Percentiles rank a stretch among this genome's conserved stretches.
Conservation (phyloP, 176 grass and related monocot genomes). For the Alloteropsis semialata region DNA sequence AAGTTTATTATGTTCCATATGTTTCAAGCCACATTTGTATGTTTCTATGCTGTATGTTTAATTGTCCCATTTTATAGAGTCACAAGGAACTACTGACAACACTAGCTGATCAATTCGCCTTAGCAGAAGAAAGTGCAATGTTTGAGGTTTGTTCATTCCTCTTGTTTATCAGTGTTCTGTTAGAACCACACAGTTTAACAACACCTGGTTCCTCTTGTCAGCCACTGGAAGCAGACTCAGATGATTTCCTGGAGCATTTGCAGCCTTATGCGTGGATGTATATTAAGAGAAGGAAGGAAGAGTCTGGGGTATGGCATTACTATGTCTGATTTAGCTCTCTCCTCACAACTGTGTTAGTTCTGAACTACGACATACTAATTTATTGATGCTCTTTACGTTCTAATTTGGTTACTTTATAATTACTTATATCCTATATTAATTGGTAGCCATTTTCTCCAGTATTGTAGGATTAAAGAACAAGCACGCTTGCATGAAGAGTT, state of each 20-base stretch:
- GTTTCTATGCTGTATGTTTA: neutral
- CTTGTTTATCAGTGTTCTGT: neutral
- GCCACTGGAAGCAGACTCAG: neutral
- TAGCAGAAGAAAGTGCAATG: neutral
- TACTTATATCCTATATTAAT: neutral
- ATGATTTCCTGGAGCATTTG: neutral
- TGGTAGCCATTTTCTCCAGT: neutral
- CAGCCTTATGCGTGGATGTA: neutral
- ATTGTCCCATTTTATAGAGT: neutral
- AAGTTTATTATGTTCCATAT: neutral
- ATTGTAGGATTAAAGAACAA: neutral
- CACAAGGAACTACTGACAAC: neutral
- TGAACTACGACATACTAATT: neutral
- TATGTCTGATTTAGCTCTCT: neutral
- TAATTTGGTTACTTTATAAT: neutral
- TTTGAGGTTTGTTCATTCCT: slow-evolving; percentile 2
- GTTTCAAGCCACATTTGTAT: neutral
- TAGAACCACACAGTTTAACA: neutral
- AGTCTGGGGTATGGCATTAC: neutral
- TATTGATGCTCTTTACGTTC: neutral
- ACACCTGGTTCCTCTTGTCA: neutral
- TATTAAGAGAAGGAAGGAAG: slow-evolving; percentile 16
- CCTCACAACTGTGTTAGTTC: neutral
- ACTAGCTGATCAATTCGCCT: neutral
- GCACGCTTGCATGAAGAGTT: neutral